A percentile compares a stretch with the other conserved stretches of the same genome.
These are phyloP conservation scores for Pseudozyma tsukubaensis DNA, from an alignment of 1,284 basidiomycete genomes.

Conservation along the genomic window DNA sequence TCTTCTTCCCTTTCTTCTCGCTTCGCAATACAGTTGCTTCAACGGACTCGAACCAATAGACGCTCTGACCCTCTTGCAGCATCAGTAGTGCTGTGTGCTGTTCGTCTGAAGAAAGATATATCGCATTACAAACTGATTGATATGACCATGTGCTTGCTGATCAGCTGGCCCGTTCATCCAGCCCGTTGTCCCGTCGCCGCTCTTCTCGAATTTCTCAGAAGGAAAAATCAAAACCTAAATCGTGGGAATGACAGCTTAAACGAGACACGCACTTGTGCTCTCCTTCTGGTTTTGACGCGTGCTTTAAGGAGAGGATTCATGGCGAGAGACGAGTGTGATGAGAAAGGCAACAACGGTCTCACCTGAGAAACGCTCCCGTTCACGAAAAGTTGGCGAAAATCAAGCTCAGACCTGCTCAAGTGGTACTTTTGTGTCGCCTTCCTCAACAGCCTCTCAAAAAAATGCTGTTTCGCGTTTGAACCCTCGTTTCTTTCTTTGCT, in stretches of 20 bases:
- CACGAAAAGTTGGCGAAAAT: not conserved
- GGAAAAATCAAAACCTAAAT: constrained; percentile 3
- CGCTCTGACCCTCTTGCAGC: too few species aligned
- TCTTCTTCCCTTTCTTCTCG: constrained; percentile 2
- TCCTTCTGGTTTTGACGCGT: not conserved
- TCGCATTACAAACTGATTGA: too few species aligned
- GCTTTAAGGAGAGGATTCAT: too few species aligned
- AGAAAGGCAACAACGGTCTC: not conserved
- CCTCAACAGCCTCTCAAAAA: too few species aligned
- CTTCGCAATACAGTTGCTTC: not conserved
- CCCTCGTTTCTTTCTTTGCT: too few species aligned
- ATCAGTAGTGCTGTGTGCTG: too few species aligned
- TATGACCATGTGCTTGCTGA: not conserved
- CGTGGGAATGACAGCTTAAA: not conserved
- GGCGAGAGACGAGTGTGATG: not conserved
- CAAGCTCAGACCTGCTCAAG: not conserved
- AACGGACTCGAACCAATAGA: too few species aligned
- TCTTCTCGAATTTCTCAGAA: not conserved
- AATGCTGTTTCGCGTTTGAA: too few species aligned
- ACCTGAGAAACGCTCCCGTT: not conserved
- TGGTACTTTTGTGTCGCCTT: too few species aligned
- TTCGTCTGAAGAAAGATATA: too few species aligned
- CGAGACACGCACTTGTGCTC: not conserved
- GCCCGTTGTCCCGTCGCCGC: constrained; percentile 1
- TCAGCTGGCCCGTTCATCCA: not conserved